Conservation (phyloP, 495 filamentous ascomycete species). For the Penicillium waksmanii region DNA sequence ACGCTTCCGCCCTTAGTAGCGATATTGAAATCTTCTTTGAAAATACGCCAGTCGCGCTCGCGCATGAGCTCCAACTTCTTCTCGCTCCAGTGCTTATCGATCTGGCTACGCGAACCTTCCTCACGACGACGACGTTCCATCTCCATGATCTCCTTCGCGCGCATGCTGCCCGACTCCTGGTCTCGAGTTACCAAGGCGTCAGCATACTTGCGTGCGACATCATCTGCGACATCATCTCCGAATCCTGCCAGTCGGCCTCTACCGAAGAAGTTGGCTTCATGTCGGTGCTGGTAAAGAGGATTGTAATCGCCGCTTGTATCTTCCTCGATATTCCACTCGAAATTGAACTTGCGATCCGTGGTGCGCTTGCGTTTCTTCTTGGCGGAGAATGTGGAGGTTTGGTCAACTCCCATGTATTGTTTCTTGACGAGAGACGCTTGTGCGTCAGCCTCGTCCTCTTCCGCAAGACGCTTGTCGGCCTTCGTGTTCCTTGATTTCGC, state of each 20-base stretch:
- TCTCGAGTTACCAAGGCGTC: conserved; percentile 79
- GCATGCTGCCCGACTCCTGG: conserved; percentile 72
- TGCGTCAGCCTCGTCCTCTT: conserved; percentile 64
- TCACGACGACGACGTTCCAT: conserved; percentile 83
- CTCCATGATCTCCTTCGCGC: conserved; percentile 82
- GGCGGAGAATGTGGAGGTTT: conserved; percentile 86
- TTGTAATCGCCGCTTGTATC: conserved; percentile 92
- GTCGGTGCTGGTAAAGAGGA: conserved; percentile 77
- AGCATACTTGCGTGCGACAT: conserved; percentile 72
- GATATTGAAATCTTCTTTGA: conserved; percentile 99
- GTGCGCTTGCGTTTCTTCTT: conserved; percentile 96
- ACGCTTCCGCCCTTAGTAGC: conserved; percentile 87
- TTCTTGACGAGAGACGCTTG: conserved; percentile 79
- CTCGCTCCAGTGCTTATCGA: conserved; percentile 97
- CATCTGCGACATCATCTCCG: conserved; percentile 74
- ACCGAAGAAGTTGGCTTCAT: conserved; percentile 78
- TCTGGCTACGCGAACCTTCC: conserved; percentile 68
- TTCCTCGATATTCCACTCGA: conserved; percentile 96
- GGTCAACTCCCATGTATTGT: conserved; percentile 90
- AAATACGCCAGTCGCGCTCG: conserved; percentile 98
- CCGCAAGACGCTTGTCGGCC: conserved; percentile 57
- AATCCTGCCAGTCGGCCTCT: conserved; percentile 83
- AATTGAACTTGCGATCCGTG: conserved; percentile 97
- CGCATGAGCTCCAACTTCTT: conserved; percentile 96
- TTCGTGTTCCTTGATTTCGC: conserved; percentile 46